Evolutionary conservation across 83 land plant species (phyloP), one percentile per base, ranked within the genome.

Genomic region (Picea mariana): DNA sequence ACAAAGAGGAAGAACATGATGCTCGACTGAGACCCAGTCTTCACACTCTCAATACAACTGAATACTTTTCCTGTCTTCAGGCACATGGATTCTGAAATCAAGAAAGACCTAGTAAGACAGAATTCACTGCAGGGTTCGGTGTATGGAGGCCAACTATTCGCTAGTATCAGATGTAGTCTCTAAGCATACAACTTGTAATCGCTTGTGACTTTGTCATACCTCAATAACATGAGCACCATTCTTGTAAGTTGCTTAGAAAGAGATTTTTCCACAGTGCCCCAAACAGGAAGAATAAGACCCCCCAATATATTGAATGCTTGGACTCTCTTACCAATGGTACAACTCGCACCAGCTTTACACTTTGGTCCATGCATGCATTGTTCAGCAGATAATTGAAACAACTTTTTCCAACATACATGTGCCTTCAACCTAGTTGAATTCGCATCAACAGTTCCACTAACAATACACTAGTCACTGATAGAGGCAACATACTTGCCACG

Each of bases 331-430:
- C 99, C 99, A 79, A 95, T 90, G 9, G 99, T 92, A 79, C 99
- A 97, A 81, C 49, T 86, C 69, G 85, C 76, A n/a, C 97, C 95
- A 67, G 85, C 81, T 87, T 97, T 97, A 67, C 98, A 95, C 64
- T 94, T 95, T 17, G 97, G 97, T n/a, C 99, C 98, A 86, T 97
- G 99, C 97, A 94, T 94, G 84, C 99, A 97, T 98, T 97, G 91
- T 44, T 44, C 8, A 44, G 0, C 0, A 7, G 6, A 44, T 44
- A 44, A 6, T 44, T 44, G 47, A 44, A 44, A 44, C 47, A 6
- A 6, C 8, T 7, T 8, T 44, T 5, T 44, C 47, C 7, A 6
- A 6, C 6, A 7, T 6, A 44, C 0, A 0, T 44, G 47, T 7
- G 8, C 47, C 47, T 44, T 34, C 34, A 34, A 34, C 34, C 34